Evolutionary conservation across 2,329 filamentous ascomycete genomes (phyloP).

Genomic region (Pseudocercospora eumusae): DNA sequence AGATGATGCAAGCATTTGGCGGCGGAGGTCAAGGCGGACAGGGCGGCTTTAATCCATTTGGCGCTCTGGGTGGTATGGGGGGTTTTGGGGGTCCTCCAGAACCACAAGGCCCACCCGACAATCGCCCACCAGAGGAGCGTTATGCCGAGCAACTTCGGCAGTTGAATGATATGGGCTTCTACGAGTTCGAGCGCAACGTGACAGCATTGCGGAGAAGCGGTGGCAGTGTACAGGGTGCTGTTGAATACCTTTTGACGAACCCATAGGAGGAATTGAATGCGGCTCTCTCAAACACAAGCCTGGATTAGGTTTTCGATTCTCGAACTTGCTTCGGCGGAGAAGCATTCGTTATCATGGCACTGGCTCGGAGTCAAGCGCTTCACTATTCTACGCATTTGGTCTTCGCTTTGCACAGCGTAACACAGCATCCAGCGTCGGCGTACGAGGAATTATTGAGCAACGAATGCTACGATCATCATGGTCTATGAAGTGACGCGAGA

Average conservation of each 20-base stretch:
- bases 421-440: conserved; percentile 29
- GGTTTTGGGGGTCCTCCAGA: conserved; percentile 34
- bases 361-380: conserved; percentile 15
- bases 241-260: conserved; percentile 65
- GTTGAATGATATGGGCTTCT: conserved; percentile 98
- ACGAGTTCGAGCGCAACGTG: conserved; percentile 91
- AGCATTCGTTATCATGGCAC: conserved; percentile 8
- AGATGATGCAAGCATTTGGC: conserved; percentile 57
- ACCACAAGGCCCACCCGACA: conserved; percentile 68
- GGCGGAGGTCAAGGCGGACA: conserved; percentile 46
- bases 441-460: conserved; percentile 13
- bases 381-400: conserved; percentile 2
- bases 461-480: conserved; percentile 8
- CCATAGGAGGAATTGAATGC: background rate
- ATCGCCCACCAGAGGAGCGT: conserved; percentile 85
- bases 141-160: conserved; percentile 89
- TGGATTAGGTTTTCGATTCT: background rate
- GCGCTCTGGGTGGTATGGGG: conserved; percentile 39
- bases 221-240: conserved; percentile 89
- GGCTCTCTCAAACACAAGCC: background rate
- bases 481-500: conserved; percentile 4
- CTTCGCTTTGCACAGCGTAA: conserved; percentile 19
- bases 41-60: conserved; percentile 48
- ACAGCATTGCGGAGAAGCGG: conserved; percentile 83
- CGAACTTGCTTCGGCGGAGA: background rate